Percentiles rank a stretch among this genome's conserved stretches.
Conservation (phyloP, 1,139 yeast genomes). For the Taphrina deformans region DNA sequence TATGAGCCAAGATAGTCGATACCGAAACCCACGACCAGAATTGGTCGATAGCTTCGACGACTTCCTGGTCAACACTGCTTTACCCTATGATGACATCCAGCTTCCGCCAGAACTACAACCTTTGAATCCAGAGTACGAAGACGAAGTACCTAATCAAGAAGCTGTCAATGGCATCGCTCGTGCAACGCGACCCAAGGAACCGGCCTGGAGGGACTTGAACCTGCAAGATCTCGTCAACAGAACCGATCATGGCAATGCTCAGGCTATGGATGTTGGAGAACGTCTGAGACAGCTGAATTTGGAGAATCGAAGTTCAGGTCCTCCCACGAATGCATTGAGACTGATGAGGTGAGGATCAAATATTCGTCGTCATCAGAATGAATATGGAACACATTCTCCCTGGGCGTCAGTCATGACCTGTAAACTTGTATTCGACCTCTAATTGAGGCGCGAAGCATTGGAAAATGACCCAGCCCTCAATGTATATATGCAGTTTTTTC, state of each 20-base stretch:
- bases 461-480: no score
- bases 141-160: conserved; percentile 45
- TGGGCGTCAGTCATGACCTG: no score
- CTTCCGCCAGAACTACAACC: conserved; percentile 46
- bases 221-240: conserved; percentile 8
- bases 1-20: conserved; percentile 18
- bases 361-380: no score
- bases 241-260: not conserved
- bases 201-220: conserved; percentile 35
- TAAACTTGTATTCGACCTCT: no score
- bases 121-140: conserved; percentile 45
- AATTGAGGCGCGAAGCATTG: no score
- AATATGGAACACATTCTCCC: no score
- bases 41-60: conserved; percentile 28
- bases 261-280: conserved; percentile 1
- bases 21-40: conserved; percentile 17
- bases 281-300: conserved; percentile 6
- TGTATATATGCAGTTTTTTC: not conserved
- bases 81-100: conserved; percentile 45
- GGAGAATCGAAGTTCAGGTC: conserved; percentile 3
- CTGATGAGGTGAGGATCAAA: not conserved
- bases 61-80: conserved; percentile 29
- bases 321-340: not conserved
- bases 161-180: conserved; percentile 39
- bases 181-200: conserved; percentile 35